Percentiles rank a stretch among this genome's conserved stretches.
Conservation (phyloP, 1,284 basidiomycete species). For the Cutaneotrichosporon arboriforme region DNA sequence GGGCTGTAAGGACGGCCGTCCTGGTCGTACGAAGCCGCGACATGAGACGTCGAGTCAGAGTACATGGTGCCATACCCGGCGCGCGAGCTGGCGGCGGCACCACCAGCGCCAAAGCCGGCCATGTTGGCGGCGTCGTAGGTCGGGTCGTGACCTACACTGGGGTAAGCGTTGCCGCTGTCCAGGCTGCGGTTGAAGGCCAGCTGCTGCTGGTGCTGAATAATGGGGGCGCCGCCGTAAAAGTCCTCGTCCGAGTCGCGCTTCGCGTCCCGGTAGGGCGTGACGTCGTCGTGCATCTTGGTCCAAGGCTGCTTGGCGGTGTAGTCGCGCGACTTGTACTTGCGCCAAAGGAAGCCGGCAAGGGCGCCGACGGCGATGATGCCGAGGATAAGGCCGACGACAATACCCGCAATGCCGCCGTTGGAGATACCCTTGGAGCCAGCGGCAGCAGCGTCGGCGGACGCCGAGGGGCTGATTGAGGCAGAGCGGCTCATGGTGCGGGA, state of each 20-base stretch:
- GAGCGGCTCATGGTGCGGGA: background rate
- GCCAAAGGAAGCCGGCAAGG: constrained; percentile 27
- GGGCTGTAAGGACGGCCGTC: constrained; percentile 32
- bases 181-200: constrained; percentile 27
- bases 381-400: constrained; percentile 16
- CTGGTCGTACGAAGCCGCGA: constrained; percentile 20
- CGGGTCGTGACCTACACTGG: constrained; percentile 21
- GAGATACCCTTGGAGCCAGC: constrained; percentile 9
- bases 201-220: constrained; percentile 18
- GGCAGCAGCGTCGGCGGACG: constrained; percentile 3
- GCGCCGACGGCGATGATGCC: constrained; percentile 16
- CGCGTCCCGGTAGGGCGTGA: constrained; percentile 32
- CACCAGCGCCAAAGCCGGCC: constrained; percentile 30
- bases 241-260: constrained; percentile 9
- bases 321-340: constrained; percentile 12
- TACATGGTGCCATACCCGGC: constrained; percentile 17
- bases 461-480: background rate
- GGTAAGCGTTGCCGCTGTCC: background rate
- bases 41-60: constrained; percentile 11
- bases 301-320: constrained; percentile 22
- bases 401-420: constrained; percentile 14
- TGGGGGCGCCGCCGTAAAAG: constrained; percentile 8
- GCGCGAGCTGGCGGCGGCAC: too few relatives aligned
- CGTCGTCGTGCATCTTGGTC: constrained; percentile 39
- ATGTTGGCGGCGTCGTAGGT: constrained; percentile 21